These are phyloP conservation scores for Talaromyces wortmannii DNA, from an alignment of 495 filamentous ascomycete genomes.

Conservation along the genomic window DNA sequence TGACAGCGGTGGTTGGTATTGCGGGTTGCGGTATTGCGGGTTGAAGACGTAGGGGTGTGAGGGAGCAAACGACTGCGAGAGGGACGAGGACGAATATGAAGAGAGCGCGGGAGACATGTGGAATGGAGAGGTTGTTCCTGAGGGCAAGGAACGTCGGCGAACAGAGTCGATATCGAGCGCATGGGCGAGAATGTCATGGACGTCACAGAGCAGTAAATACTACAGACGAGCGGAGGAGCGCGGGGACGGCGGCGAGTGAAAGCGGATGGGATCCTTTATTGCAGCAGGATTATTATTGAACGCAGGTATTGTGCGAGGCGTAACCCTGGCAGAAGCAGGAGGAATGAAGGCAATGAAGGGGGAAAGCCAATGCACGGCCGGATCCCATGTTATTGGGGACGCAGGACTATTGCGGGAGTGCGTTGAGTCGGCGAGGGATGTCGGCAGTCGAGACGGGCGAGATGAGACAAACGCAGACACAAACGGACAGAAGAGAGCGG, in stretches of 20 bases:
- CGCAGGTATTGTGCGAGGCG: not conserved
- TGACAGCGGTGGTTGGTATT: not conserved
- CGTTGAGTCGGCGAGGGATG: no score
- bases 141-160: not conserved
- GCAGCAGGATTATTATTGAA: no score
- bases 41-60: not conserved
- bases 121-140: constrained; percentile 1
- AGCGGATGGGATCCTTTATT: no score
- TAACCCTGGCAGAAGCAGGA: constrained; percentile 3
- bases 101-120: constrained; percentile 8
- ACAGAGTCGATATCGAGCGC: not conserved
- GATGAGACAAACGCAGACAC: no score
- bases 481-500: no score
- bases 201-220: not conserved
- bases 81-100: constrained; percentile 6
- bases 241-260: no score
- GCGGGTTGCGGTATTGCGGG: not conserved
- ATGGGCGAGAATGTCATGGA: not conserved
- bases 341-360: constrained; percentile 2
- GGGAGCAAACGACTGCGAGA: not conserved
- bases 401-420: not conserved
- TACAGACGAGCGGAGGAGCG: no score
- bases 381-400: not conserved
- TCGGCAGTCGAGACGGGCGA: no score
- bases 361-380: constrained; percentile 3